Evolutionary conservation across 1,139 yeast genomes (phyloP), one percentile per base, ranked within the genome.

Genomic region (Groenewaldozyma sp.): DNA sequence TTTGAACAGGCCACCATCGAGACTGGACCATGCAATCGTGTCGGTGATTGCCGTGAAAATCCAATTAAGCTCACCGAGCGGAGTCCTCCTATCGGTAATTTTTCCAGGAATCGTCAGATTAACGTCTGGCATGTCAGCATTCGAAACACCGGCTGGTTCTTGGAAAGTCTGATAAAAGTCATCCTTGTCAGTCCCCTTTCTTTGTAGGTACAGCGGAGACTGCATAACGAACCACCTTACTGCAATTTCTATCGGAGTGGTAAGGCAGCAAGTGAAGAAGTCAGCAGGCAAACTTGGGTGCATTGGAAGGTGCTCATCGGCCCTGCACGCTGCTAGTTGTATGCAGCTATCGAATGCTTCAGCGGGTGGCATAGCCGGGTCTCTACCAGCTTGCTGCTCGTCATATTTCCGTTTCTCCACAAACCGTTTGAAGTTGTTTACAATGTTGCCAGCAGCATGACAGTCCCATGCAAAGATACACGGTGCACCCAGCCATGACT

Each of bases 401-500:
- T 87, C 95, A 49, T 81, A 91, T 19, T 86, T 81, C 50, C 97
- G 74, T 56, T 87, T 86, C 51, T 86, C 94, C 1, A 87, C 94
- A 60, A 88, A 88, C 51, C 82, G 77, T 53, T 84, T 83, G 66
- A 87, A 91, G 59, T 88, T 88, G 48, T 77, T 79, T 21, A 93
- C 86, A 45, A 93, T 87, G 60, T 87, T 84, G 1, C 97, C 98
- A 2, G 98, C 96, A 48, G 87, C 82, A 54, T 82, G 86, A 59
- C 97, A 87, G 61, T 91, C 99, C 60, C 82, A 87, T 34, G 88
- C 95, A 62, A 83, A 88, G 26, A 91, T 82, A 40, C 94, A 93
- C 0, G 99, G 98, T 1, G 97, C 96, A 7, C 98, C 98, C 13
- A 91, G 67, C 98, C 98, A 91, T 1, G 94, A 81, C 56, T 91